phyloP scores from a whole-genome alignment of 108 stramenopile genomes.

The Nitzschia sp. region DNA sequence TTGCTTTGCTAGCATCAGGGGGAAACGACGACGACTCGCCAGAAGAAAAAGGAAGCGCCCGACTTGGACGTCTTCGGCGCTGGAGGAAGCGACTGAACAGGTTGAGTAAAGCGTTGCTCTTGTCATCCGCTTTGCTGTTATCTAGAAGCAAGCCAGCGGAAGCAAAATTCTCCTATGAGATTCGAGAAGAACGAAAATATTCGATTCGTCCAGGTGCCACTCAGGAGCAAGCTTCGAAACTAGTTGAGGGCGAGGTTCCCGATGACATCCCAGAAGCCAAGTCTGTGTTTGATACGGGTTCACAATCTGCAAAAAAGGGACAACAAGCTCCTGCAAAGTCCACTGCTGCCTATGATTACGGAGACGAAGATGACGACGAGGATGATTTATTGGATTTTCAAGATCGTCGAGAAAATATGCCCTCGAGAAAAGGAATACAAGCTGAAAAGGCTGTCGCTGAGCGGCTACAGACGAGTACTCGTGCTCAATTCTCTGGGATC shows the following conservation, averaged over 20 bases:
- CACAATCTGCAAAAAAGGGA: not conserved
- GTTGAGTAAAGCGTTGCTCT: not conserved
- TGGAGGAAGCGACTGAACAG: slow-evolving; percentile 3
- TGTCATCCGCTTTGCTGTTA: not conserved
- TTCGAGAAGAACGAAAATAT: not conserved
- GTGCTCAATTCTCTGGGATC: not conserved
- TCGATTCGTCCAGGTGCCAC: slow-evolving; percentile 41
- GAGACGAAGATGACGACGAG: slow-evolving; percentile 10
- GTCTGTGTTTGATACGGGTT: not conserved
- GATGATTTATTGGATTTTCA: not conserved
- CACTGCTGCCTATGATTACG: slow-evolving; percentile 12
- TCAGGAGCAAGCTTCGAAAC: slow-evolving; percentile 30
- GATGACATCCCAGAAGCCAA: slow-evolving; percentile 17
- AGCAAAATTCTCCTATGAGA: slow-evolving; percentile 12
- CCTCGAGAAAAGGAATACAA: not conserved
- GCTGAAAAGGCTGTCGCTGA: not conserved
- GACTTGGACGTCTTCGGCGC: not conserved
- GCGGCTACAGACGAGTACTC: not conserved
- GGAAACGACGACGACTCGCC: too few species aligned
- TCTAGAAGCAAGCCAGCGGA: not conserved
- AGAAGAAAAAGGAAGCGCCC: too few species aligned
- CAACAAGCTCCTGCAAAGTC: not conserved
- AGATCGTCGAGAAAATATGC: not conserved
- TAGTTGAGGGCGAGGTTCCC: slow-evolving; percentile 27
- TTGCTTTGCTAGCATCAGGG: too few species aligned